phyloP scores from a whole-genome alignment of 192 early-diverging fungal genomes.

The Entomortierella beljakovae region DNA sequence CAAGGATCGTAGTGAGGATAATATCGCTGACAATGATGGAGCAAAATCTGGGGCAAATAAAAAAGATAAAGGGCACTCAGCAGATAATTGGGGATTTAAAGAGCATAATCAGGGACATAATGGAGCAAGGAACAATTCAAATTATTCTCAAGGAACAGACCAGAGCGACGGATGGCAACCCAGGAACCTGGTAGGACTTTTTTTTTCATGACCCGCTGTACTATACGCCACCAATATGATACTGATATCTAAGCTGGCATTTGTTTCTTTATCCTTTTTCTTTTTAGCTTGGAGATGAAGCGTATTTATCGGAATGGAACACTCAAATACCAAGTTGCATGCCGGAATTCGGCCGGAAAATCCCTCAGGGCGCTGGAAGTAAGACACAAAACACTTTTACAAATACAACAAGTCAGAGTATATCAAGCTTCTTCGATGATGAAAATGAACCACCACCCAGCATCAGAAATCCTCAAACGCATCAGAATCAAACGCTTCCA shows the following conservation, averaged over 20 bases:
- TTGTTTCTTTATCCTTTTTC: too few species aligned
- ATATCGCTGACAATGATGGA: background rate
- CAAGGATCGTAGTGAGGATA: background rate
- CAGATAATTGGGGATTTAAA: background rate
- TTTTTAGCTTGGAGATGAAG: too few species aligned
- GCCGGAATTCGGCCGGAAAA: too few species aligned
- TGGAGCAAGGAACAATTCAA: background rate
- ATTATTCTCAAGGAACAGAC: too few species aligned
- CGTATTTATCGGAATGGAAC: too few species aligned
- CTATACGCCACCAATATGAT: too few species aligned
- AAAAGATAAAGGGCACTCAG: background rate
- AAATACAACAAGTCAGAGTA: background rate
- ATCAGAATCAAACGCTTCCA: background rate
- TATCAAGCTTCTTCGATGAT: conserved; percentile 1
- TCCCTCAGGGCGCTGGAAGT: background rate
- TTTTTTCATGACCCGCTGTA: too few species aligned
- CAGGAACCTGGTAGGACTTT: too few species aligned
- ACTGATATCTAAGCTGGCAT: too few species aligned
- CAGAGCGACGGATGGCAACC: too few species aligned
- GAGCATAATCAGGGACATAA: background rate
- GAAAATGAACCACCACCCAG: background rate
- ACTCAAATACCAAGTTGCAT: too few species aligned
- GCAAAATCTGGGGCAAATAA: background rate
- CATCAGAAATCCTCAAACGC: background rate
- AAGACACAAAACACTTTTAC: background rate